phyloP scores from a whole-genome alignment of 177 flowering plant species.

The Tripterygium wilfordii region DNA sequence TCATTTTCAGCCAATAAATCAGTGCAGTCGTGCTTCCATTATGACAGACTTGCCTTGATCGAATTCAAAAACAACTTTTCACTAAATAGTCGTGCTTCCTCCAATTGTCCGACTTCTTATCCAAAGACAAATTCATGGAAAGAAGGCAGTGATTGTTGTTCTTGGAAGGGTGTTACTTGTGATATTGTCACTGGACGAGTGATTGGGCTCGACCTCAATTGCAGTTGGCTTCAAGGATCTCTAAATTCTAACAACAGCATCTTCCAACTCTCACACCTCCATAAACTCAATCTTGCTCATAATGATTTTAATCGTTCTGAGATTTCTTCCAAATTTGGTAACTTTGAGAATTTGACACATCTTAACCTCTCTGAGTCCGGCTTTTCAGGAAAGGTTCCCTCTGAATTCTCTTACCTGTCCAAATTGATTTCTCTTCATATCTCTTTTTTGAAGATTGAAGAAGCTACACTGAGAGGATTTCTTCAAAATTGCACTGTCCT shows the following conservation, averaged over 20 bases:
- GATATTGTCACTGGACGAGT: background rate
- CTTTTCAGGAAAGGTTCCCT: background rate
- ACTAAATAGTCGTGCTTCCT: too few species aligned
- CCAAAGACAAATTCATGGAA: too few species aligned
- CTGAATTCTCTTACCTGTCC: background rate
- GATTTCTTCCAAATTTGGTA: background rate
- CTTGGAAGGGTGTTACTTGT: background rate
- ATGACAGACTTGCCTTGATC: too few species aligned
- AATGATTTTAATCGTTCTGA: background rate
- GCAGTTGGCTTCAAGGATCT: background rate
- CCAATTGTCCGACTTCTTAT: too few species aligned
- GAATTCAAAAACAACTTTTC: too few species aligned
- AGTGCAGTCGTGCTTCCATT: too few species aligned
- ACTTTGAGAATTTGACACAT: background rate
- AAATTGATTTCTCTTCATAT: slow-evolving; percentile 1
- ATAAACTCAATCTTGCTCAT: background rate
- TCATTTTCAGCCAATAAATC: too few species aligned
- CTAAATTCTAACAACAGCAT: background rate
- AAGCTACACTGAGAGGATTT: background rate
- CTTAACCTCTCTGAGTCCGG: background rate
- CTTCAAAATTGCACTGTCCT: background rate
- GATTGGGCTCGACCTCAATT: background rate
- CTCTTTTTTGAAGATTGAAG: background rate
- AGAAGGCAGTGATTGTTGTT: too few species aligned
- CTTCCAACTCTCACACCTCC: background rate